These are phyloP conservation scores for Scutellaria baicalensis DNA, from an alignment of 257 asterid species.

Conservation along the genomic window DNA sequence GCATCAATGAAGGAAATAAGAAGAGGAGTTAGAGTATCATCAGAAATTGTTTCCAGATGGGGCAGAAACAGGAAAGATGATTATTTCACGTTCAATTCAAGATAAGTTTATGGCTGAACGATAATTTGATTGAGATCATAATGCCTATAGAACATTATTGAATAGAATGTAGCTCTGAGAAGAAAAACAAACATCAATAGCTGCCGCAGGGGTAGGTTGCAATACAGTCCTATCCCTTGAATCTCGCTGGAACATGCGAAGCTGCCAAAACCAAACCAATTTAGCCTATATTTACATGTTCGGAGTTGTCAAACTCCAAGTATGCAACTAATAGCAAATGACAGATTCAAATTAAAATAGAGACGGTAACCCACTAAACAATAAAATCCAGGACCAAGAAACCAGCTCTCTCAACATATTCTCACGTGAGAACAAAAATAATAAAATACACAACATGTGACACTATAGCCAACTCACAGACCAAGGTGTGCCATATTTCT, in stretches of 20 bases:
- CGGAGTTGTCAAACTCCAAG: slow-evolving; percentile 1
- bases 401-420: not conserved
- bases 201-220: slow-evolving; percentile 97
- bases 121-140: not conserved
- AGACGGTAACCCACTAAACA: not conserved
- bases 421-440: not conserved
- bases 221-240: slow-evolving; percentile 84
- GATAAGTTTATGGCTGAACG: not conserved
- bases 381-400: not conserved
- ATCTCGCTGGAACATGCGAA: slow-evolving; percentile 94
- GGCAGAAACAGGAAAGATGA: not conserved
- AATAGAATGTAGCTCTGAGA: slow-evolving; percentile 4
- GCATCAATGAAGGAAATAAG: slow-evolving; percentile 32
- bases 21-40: not conserved
- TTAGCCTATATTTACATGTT: not conserved
- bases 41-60: not conserved
- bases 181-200: slow-evolving; percentile 69
- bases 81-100: not conserved
- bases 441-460: not conserved
- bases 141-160: not conserved
- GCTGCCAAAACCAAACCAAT: slow-evolving; percentile 35
- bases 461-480: not conserved
- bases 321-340: not conserved
- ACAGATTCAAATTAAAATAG: not conserved
- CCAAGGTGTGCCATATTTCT: not conserved